Conservation (phyloP, 2,329 filamentous ascomycete genomes). For the Emydomyces testavorans region DNA sequence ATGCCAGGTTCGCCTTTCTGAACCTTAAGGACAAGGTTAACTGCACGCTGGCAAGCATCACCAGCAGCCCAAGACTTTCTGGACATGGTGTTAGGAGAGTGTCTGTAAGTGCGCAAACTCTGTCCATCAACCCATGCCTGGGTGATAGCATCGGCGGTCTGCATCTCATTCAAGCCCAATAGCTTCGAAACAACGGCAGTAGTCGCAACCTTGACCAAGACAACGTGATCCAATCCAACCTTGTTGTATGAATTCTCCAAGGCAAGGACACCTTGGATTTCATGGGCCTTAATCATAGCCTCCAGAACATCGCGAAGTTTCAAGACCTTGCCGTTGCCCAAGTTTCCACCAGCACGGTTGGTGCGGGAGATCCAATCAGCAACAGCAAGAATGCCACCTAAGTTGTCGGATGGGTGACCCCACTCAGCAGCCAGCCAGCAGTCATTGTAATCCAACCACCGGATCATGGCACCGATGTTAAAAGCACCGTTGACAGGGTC, state of each 20-base stretch:
- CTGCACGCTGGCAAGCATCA: constrained; percentile 91
- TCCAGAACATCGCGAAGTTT: constrained; percentile 85
- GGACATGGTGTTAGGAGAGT: constrained; percentile 98
- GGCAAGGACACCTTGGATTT: constrained; percentile 94
- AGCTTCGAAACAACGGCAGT: constrained; percentile 91
- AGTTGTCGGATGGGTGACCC: constrained; percentile 96
- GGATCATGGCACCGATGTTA: constrained; percentile 98
- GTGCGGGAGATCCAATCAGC: constrained; percentile 97
- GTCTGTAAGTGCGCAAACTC: constrained; percentile 89
- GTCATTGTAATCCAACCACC: constrained; percentile 99
- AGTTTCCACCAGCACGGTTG: constrained; percentile 69
- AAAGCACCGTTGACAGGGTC: constrained; percentile 94
- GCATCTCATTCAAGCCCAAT: constrained; percentile 75
- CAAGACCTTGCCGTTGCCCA: constrained; percentile 63
- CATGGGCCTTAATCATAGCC: constrained; percentile 98
- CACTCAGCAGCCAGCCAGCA: constrained; percentile 98
- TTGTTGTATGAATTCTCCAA: constrained; percentile 98
- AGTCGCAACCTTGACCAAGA: constrained; percentile 93
- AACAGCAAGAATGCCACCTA: constrained; percentile 90
- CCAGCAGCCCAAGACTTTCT: constrained; percentile 98
- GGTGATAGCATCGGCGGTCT: constrained; percentile 89
- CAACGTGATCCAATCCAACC: constrained; percentile 94
- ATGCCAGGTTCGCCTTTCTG: constrained; percentile 83
- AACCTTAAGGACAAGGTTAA: constrained; percentile 83
- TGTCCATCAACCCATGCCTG: constrained; percentile 98